Evolutionary conservation across 805 yeast genomes (phyloP).

Genomic region (Myxozyma melibiosi): DNA sequence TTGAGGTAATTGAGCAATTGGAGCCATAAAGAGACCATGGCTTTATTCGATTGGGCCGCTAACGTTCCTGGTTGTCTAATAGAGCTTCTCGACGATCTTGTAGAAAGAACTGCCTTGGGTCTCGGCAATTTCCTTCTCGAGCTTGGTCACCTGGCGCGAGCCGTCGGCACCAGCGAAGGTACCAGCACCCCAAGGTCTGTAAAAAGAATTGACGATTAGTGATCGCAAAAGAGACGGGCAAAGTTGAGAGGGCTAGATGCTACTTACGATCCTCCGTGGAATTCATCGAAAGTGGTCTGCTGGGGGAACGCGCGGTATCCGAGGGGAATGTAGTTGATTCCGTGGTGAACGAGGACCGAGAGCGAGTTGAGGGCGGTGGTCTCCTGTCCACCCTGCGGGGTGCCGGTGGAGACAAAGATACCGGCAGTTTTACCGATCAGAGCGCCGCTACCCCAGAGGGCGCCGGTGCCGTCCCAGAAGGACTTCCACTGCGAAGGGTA

Average conservation of each 20-base stretch:
- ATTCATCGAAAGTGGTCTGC: slow-evolving; percentile 60
- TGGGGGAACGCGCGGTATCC: slow-evolving; percentile 67
- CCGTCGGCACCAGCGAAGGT: slow-evolving; percentile 76
- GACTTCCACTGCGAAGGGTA: slow-evolving; percentile 74
- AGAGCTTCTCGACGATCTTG: slow-evolving; percentile 42
- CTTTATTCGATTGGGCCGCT: no score
- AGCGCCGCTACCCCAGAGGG: slow-evolving; percentile 53
- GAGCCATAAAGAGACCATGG: not conserved
- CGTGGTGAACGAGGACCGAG: slow-evolving; percentile 70
- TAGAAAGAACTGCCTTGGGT: slow-evolving; percentile 71
- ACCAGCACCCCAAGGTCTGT: slow-evolving; percentile 80
- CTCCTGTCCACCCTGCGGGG: slow-evolving; percentile 81
- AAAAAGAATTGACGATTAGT: not conserved
- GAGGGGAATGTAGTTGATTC: slow-evolving; percentile 73
- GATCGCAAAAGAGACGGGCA: not conserved
- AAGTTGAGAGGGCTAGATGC: slow-evolving; percentile 7
- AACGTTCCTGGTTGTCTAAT: not conserved
- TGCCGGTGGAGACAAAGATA: slow-evolving; percentile 68
- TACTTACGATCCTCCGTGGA: slow-evolving; percentile 66
- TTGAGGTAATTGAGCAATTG: not conserved
- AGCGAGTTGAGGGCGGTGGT: slow-evolving; percentile 60
- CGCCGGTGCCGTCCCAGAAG: slow-evolving; percentile 79
- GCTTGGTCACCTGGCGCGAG: slow-evolving; percentile 62
- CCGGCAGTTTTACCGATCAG: slow-evolving; percentile 75
- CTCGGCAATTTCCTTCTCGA: slow-evolving; percentile 65